These are phyloP conservation scores for Hanseniaspora vineae DNA, from an alignment of 805 yeast genomes.

Conservation along the genomic window DNA sequence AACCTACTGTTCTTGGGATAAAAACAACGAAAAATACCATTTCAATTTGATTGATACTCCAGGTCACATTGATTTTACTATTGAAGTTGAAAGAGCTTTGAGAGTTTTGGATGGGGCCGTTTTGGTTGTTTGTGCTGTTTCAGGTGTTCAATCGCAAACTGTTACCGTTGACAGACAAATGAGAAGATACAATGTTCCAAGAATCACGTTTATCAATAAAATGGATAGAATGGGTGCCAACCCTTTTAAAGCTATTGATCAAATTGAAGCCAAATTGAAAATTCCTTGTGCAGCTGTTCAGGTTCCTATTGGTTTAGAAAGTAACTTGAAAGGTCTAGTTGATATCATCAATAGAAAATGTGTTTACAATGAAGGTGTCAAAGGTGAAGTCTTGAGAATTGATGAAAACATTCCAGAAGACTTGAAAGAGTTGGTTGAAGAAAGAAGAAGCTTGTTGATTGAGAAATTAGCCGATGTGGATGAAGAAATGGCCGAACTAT, in stretches of 20 bases:
- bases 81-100: conserved; percentile 97
- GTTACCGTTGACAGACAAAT: conserved; percentile 98
- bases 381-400: conserved; percentile 70
- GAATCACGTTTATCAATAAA: conserved; percentile 91
- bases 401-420: conserved; percentile 60
- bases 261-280: conserved; percentile 72
- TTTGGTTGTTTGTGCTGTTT: conserved; percentile 93
- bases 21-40: conserved; percentile 54
- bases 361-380: conserved; percentile 75
- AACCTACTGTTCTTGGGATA: conserved; percentile 93
- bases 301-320: conserved; percentile 94
- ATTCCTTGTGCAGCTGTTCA: conserved; percentile 96
- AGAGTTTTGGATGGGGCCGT: conserved; percentile 98
- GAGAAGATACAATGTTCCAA: conserved; percentile 95
- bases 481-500: conserved; percentile 91
- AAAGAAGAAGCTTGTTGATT: conserved; percentile 72
- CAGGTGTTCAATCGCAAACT: conserved; percentile 97
- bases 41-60: conserved; percentile 97
- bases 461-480: conserved; percentile 97
- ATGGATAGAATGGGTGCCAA: conserved; percentile 99
- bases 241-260: conserved; percentile 92
- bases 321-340: conserved; percentile 74
- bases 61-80: conserved; percentile 97
- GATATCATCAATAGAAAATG: conserved; percentile 84
- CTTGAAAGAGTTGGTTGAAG: conserved; percentile 71